A percentile compares a stretch with the other conserved stretches of the same genome.
phyloP scores from a whole-genome alignment of 2,329 filamentous ascomycete genomes.

The Alternaria triticimaculans region DNA sequence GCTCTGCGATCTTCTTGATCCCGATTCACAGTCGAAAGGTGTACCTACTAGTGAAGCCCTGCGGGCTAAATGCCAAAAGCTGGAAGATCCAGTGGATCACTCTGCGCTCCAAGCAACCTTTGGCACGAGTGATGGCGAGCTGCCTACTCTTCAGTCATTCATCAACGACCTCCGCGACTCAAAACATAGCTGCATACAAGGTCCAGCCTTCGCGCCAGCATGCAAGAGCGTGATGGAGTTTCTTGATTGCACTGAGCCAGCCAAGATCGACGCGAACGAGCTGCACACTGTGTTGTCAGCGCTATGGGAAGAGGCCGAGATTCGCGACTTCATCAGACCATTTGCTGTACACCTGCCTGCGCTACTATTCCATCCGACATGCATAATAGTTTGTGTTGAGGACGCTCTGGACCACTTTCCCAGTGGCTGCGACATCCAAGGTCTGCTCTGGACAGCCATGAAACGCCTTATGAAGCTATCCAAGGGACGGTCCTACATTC shows the following conservation, averaged over 20 bases:
- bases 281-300: slow-evolving; percentile 38
- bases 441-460: slow-evolving; percentile 34
- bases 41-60: slow-evolving; percentile 31
- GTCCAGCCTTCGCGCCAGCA: slow-evolving; percentile 32
- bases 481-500: slow-evolving; percentile 45
- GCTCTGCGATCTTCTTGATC: slow-evolving; percentile 27
- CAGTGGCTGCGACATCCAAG: neutral
- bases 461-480: slow-evolving; percentile 35
- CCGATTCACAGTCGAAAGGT: neutral
- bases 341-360: slow-evolving; percentile 47
- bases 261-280: slow-evolving; percentile 14
- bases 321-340: slow-evolving; percentile 54
- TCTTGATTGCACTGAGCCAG: slow-evolving; percentile 22
- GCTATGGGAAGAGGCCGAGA: slow-evolving; percentile 57
- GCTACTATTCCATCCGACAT: slow-evolving; percentile 47
- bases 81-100: slow-evolving; percentile 5
- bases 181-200: slow-evolving; percentile 41
- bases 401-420: neutral
- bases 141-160: slow-evolving; percentile 30
- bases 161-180: slow-evolving; percentile 31
- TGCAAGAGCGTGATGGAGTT: slow-evolving; percentile 32
- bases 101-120: neutral
- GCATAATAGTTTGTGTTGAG: slow-evolving; percentile 27
- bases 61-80: slow-evolving; percentile 9
- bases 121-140: neutral